Conservation (phyloP, 1,284 basidiomycete species). For the Chalciporus sp. region DNA sequence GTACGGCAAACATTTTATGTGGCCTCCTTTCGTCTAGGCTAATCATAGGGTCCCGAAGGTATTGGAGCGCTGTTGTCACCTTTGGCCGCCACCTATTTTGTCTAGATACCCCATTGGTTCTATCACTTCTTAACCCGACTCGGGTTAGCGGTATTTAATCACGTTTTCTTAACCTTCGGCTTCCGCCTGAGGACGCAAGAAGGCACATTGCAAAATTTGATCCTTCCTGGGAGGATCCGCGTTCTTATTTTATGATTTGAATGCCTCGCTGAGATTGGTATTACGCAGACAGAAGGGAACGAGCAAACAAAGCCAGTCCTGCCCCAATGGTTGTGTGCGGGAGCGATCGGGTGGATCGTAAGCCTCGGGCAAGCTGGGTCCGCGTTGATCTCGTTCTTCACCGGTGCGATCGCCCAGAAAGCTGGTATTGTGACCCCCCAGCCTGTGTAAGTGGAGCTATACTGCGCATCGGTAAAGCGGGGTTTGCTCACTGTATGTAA, state of each 20-base stretch:
- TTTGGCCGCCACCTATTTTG: slow-evolving; percentile 61
- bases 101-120: slow-evolving; percentile 50
- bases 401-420: slow-evolving; percentile 49
- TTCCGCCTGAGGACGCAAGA: slow-evolving; percentile 60
- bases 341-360: slow-evolving; percentile 55
- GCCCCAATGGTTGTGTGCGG: slow-evolving; percentile 49
- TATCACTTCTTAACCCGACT: slow-evolving; percentile 64
- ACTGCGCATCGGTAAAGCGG: not conserved
- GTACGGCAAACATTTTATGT: no score
- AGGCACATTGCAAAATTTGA: slow-evolving; percentile 29
- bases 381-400: slow-evolving; percentile 56
- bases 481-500: not conserved
- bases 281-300: slow-evolving; percentile 21
- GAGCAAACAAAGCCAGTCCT: slow-evolving; percentile 43
- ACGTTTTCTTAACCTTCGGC: slow-evolving; percentile 41
- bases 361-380: slow-evolving; percentile 54
- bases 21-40: no score
- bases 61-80: slow-evolving; percentile 58
- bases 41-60: slow-evolving; percentile 36
- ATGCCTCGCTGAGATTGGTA: slow-evolving; percentile 32
- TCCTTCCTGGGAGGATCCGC: not conserved
- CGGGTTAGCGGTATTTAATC: slow-evolving; percentile 51
- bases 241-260: slow-evolving; percentile 4
- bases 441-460: slow-evolving; percentile 46
- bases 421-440: slow-evolving; percentile 51